Evolutionary conservation across 352 stramenopile genomes (phyloP), one percentile per base, ranked within the genome.

Genomic region (Globisporangium perplexum): DNA sequence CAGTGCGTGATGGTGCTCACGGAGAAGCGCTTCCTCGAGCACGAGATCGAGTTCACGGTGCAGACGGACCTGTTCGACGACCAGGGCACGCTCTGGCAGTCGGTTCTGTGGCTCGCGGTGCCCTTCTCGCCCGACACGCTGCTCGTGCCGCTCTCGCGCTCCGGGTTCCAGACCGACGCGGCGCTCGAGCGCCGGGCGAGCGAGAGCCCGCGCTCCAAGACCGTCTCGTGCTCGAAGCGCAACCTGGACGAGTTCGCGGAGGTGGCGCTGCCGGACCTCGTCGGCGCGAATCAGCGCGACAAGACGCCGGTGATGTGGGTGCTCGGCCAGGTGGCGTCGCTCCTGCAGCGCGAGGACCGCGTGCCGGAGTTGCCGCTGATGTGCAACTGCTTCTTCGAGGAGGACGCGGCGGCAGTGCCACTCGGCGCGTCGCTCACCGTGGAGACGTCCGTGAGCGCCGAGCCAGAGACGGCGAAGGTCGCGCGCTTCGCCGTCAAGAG

Each of bases 1-100:
- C 50, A 90, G 82, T 88, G 78, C 45, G 38, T 90, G 20, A 89
- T 92, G 82, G 77, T 89, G 35, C 56, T 90, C 18, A 84, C 71
- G 20, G 68, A 87, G 58, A 92, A 92, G 63, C 70, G 72, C 7
- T 86, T 90, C 42, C 65, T 88, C 20, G 69, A 86, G 31, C 63
- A 69, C 15, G 77, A 82, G 53, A 69, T 92, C 45, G 79, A 92
- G 56, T 90, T 92, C 53, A 67, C 62, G 8, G 69, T 90, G 22
- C 82, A 90, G 50, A 92, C 82, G 15, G 82, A 92, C 38, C 47
- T 92, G 18, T 75, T 89, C 45, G 78, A 90, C 54, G 66, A 88
- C 26, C 58, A 84, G 52, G 77, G 77, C 28, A 86, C 76, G 5
- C 63, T 92, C 24, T 92, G 82, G 78, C 82, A 92, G 66, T 92